These are phyloP conservation scores for Lasiosphaeris hirsuta DNA, from an alignment of 495 filamentous ascomycete genomes.

Conservation along the genomic window DNA sequence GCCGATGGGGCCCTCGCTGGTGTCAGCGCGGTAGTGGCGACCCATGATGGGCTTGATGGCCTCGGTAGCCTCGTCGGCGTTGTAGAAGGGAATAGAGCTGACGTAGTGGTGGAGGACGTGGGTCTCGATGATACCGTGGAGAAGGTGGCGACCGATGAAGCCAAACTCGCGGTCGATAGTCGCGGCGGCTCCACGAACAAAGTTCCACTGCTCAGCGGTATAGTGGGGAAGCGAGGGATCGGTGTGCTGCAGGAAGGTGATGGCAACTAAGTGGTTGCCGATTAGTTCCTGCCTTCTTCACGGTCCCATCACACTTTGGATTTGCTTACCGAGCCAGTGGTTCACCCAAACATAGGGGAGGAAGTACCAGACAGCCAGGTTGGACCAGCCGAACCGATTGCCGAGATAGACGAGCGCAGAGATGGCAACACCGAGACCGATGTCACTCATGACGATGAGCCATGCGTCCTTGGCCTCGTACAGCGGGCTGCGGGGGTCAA, in stretches of 20 bases:
- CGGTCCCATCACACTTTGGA: background rate
- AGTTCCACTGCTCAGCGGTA: constrained; percentile 72
- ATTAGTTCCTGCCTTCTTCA: constrained; percentile 3
- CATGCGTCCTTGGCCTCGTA: constrained; percentile 88
- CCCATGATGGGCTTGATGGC: constrained; percentile 84
- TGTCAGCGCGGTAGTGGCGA: constrained; percentile 70
- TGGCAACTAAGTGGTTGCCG: constrained; percentile 57
- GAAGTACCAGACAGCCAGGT: constrained; percentile 90
- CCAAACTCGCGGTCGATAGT: constrained; percentile 89
- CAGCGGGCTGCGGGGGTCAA: constrained; percentile 79
- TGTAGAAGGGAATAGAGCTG: constrained; percentile 82
- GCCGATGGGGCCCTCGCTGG: constrained; percentile 58
- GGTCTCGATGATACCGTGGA: constrained; percentile 91
- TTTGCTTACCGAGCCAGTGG: constrained; percentile 81
- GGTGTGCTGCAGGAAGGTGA: constrained; percentile 90
- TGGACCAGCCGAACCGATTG: constrained; percentile 75
- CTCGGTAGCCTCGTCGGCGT: constrained; percentile 82
- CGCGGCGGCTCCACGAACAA: constrained; percentile 76
- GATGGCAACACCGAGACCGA: constrained; percentile 64
- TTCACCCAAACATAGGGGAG: constrained; percentile 97
- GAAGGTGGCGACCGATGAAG: constrained; percentile 78
- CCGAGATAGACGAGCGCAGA: constrained; percentile 54
- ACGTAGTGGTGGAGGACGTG: constrained; percentile 91
- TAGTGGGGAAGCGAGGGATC: constrained; percentile 86
- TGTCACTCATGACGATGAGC: constrained; percentile 77